These are phyloP conservation scores for Talaromyces verruculosus DNA, from an alignment of 2,329 filamentous ascomycete genomes.

Conservation along the genomic window DNA sequence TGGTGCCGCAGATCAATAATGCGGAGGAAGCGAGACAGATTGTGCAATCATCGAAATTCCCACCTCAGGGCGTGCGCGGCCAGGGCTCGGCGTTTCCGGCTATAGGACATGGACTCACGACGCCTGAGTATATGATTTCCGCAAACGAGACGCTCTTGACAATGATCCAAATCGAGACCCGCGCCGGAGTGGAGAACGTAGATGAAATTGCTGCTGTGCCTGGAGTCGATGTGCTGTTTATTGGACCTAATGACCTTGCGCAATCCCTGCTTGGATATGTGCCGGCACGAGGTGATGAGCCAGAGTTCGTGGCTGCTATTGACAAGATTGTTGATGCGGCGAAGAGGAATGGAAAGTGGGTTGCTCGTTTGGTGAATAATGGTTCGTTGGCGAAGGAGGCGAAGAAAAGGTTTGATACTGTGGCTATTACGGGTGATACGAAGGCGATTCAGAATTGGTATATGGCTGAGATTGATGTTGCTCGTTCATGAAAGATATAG, in stretches of 20 bases:
- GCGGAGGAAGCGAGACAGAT: constrained; percentile 54
- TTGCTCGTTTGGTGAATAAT: constrained; percentile 54
- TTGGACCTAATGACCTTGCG: constrained; percentile 35
- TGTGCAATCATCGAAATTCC: constrained; percentile 56
- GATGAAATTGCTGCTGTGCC: constrained; percentile 27
- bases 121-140: constrained; percentile 53
- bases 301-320: constrained; percentile 61
- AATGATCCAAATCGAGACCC: constrained; percentile 48
- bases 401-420: constrained; percentile 43
- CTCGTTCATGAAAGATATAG: constrained; percentile 32
- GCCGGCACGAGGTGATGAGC: constrained; percentile 54
- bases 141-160: constrained; percentile 56
- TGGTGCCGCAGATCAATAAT: constrained; percentile 57
- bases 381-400: constrained; percentile 44
- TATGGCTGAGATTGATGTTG: constrained; percentile 42
- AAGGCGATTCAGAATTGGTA: constrained; percentile 55
- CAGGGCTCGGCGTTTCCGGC: constrained; percentile 56
- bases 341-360: constrained; percentile 64
- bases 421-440: constrained; percentile 49
- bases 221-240: constrained; percentile 44
- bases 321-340: constrained; percentile 59
- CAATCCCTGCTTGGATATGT: constrained; percentile 59
- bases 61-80: constrained; percentile 54
- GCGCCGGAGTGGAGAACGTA: constrained; percentile 41
- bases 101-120: constrained; percentile 42